These are phyloP conservation scores for Ogataea naganishii DNA, from an alignment of 805 yeast species.

Conservation along the genomic window DNA sequence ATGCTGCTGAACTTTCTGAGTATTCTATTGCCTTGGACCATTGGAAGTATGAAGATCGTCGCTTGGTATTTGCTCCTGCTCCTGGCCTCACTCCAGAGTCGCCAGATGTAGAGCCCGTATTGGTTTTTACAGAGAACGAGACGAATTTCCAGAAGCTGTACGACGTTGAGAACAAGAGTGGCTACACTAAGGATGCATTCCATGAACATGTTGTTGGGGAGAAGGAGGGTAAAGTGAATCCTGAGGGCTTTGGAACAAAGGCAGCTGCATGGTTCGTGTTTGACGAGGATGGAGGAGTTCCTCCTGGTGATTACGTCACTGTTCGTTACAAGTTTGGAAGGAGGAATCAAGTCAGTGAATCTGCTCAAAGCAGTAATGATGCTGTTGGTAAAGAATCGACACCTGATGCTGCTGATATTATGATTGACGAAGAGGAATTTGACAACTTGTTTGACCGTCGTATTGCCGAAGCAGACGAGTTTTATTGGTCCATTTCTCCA, in stretches of 20 bases:
- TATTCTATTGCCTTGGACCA: conserved; percentile 54
- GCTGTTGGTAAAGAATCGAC: conserved; percentile 19
- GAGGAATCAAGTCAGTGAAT: conserved; percentile 26
- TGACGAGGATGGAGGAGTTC: conserved; percentile 68
- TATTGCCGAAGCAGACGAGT: conserved; percentile 85
- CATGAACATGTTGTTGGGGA: conserved; percentile 72
- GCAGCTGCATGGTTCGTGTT: conserved; percentile 79
- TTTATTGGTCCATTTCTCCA: conserved; percentile 84
- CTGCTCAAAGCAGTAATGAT: no score
- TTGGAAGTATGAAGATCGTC: conserved; percentile 57
- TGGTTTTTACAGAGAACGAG: conserved; percentile 85
- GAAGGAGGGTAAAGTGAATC: conserved; percentile 55
- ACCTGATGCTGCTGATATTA: conserved; percentile 23
- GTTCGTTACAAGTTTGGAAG: conserved; percentile 71
- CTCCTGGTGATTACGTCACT: conserved; percentile 81
- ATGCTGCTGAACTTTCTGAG: conserved; percentile 29
- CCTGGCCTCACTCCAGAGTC: conserved; percentile 57
- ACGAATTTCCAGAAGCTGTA: conserved; percentile 68
- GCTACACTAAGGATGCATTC: conserved; percentile 81
- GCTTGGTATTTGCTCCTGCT: conserved; percentile 72
- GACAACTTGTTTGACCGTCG: conserved; percentile 63
- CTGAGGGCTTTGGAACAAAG: conserved; percentile 67
- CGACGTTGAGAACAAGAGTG: conserved; percentile 46
- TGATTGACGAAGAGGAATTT: conserved; percentile 63
- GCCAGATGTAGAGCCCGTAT: conserved; percentile 64